phyloP scores from a whole-genome alignment of 345 rosid genomes.

The Hirschfeldia incana region DNA sequence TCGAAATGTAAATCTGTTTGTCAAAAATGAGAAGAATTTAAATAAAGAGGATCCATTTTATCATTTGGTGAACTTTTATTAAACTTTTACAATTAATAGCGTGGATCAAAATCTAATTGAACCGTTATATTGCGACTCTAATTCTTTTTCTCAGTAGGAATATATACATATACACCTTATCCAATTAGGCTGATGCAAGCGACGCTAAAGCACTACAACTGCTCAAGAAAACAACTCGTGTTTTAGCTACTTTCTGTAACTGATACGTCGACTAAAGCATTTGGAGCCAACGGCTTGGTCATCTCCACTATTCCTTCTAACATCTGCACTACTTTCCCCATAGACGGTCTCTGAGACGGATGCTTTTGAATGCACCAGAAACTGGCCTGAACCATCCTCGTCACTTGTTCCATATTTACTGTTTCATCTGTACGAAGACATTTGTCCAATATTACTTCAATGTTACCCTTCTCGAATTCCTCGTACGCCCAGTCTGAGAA shows the following conservation, averaged over 20 bases:
- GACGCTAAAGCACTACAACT: background rate
- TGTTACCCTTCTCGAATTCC: constrained; percentile 53
- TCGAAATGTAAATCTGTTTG: too few species aligned
- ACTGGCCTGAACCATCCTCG: constrained; percentile 45
- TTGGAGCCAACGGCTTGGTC: constrained; percentile 54
- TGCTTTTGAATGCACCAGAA: constrained; percentile 65
- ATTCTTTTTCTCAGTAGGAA: too few species aligned
- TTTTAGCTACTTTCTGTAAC: background rate
- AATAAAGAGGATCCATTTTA: too few species aligned
- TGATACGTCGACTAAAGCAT: constrained; percentile 35
- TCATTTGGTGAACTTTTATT: too few species aligned
- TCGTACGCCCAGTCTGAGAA: constrained; percentile 66
- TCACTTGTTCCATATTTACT: constrained; percentile 49
- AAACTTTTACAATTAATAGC: too few species aligned
- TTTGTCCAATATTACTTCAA: constrained; percentile 40
- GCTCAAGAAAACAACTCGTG: background rate
- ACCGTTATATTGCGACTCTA: too few species aligned
- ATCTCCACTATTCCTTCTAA: constrained; percentile 56
- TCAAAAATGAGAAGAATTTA: too few species aligned
- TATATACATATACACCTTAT: too few species aligned
- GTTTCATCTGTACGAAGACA: constrained; percentile 41
- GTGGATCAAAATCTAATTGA: too few species aligned
- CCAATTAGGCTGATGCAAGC: background rate
- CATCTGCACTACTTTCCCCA: constrained; percentile 64
- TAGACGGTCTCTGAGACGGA: constrained; percentile 58